Conservation (phyloP, 495 filamentous ascomycete species). For the Penicillium pancosmium region DNA sequence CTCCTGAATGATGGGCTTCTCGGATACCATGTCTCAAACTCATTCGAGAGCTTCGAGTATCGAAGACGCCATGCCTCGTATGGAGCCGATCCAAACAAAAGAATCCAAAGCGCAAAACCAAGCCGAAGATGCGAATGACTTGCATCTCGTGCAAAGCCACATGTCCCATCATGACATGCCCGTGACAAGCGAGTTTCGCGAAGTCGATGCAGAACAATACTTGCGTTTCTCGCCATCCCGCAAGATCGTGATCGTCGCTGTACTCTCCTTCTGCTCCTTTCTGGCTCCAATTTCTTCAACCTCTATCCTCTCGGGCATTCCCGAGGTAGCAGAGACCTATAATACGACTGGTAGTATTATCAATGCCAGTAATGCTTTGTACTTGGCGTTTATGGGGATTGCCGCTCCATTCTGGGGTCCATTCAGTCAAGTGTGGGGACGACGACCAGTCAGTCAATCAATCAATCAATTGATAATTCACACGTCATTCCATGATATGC, state of each 20-base stretch:
- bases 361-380: constrained; percentile 70
- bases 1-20: neutral
- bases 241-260: constrained; percentile 62
- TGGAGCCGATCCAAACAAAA: constrained; percentile 15
- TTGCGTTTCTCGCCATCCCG: constrained; percentile 54
- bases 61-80: constrained; percentile 15
- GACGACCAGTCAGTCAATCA: constrained; percentile 53
- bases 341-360: constrained; percentile 64
- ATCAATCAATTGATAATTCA: neutral
- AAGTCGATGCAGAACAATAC: constrained; percentile 51
- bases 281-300: constrained; percentile 70
- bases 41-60: constrained; percentile 20
- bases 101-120: constrained; percentile 19
- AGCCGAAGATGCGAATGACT: constrained; percentile 12
- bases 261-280: constrained; percentile 68
- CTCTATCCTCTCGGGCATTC: constrained; percentile 67
- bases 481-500: neutral
- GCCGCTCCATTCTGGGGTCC: constrained; percentile 69
- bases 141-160: constrained; percentile 30
- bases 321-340: constrained; percentile 66
- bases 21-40: constrained; percentile 18
- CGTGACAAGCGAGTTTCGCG: constrained; percentile 29
- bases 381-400: constrained; percentile 71
- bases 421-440: constrained; percentile 66
- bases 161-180: constrained; percentile 40